Base-by-base conservation (phyloP, 371 early-diverging fungal species). In the Fennellomyces sp. region DNA sequence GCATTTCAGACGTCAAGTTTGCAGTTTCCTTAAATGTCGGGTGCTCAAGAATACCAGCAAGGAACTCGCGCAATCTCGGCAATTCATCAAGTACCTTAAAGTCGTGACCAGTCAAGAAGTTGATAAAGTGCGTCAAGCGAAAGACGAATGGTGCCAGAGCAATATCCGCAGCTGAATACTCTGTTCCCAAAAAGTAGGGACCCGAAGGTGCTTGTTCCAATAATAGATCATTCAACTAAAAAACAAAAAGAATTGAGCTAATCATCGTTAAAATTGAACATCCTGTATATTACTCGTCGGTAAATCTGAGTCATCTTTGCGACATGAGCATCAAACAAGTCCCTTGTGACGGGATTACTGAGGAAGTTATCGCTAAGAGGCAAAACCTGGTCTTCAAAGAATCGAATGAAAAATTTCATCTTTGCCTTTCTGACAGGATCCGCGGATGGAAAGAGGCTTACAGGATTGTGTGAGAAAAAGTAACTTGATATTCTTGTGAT, bases 91-190 rank as follows among this genome's bases (percentile, higher is more conserved):
- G 39, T 5, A 39, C 39, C 17, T 39, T 13, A 39, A n/a, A 39
- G 5, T 39, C 13, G 5, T 39, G 6, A 11, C 39, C 39, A 5
- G 39, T 39, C 39, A 39, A 4, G 13, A 39, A 39, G n/a, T 13
- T 39, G 12, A 13, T 13, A 39, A 39, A 39, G 17, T 1, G 17
- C 5, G 13, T 39, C 13, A 39, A n/a, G 13, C 17, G 39, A 13
- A 39, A 39, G 17, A 75, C 25, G 61, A 87, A 78, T 35, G 88
- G 81, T 1, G 75, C 80, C 10, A 72, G 48, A 3, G 70, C 69
- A 31, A 84, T 52, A 56, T 87, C 88, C 1, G 84, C 87, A 27
- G 79, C 57, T 13, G 80, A 76, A 45, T 76, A 86, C 30, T 74
- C 63, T 15, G 60, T 57, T 21, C 85, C 84, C 13, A 78, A 54